Evolutionary conservation across 202 grass and related monocot species (phyloP).

Genomic region (Setaria viridis): DNA sequence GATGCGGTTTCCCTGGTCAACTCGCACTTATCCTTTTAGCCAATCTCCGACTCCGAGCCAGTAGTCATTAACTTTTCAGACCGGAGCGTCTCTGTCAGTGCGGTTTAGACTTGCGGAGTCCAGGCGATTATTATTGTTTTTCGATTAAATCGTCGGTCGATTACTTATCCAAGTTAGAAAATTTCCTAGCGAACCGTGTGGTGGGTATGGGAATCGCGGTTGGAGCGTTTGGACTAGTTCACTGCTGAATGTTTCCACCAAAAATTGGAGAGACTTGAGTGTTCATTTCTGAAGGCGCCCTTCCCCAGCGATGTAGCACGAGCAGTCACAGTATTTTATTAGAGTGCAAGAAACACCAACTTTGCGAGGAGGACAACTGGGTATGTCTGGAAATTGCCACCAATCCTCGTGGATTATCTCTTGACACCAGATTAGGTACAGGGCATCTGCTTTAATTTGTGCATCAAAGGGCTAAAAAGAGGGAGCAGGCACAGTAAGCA

Average conservation of each 20-base stretch:
- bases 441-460: background rate
- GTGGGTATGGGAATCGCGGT: background rate
- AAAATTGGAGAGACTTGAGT: background rate
- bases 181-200: background rate
- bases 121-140: background rate
- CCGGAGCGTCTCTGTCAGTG: background rate
- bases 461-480: background rate
- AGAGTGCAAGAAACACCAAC: background rate
- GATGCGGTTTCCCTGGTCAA: conserved; percentile 16
- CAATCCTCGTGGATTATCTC: background rate
- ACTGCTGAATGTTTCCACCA: background rate
- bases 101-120: background rate
- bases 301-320: too few relatives aligned
- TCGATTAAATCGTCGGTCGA: background rate
- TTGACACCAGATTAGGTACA: background rate
- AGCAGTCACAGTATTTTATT: background rate
- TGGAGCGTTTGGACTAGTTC: background rate
- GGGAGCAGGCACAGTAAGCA: background rate
- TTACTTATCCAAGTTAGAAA: background rate
- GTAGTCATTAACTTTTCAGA: conserved; percentile 37
- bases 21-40: background rate
- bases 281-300: background rate
- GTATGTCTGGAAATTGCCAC: background rate
- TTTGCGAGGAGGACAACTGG: background rate
- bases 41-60: background rate